Evolutionary conservation across 2,329 filamentous ascomycete species (phyloP), one percentile per base, ranked within the genome.

Genomic region (Trichophyton simii): DNA sequence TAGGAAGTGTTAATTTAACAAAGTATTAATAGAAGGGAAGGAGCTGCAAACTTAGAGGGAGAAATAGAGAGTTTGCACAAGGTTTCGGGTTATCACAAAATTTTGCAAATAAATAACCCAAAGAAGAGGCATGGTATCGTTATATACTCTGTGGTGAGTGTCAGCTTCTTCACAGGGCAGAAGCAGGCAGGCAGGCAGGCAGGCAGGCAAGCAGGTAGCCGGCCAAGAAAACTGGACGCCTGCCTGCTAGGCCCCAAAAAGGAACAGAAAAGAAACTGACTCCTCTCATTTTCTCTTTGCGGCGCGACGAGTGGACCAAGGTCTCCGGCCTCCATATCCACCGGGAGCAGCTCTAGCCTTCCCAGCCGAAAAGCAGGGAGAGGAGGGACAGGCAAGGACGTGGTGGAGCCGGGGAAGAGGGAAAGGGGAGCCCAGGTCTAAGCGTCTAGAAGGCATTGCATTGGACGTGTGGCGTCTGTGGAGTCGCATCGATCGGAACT

Each of bases 351-450:
- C 58, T 59, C 58, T 44, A 59, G 58, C 41, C 58, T 59, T 59
- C 44, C 41, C 36, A 50, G 18, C 55, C 58, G 36, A 59, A 50
- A 36, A 36, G 34, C 34, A 36, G 34, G 28, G 25, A 55, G 28
- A 28, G 50, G 34, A 15, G 36, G 58, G 58, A 59, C 58, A 50
- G 28, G 25, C 36, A 59, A 59, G 36, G 41, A 15, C 41, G 34
- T 36, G 60, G 62, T 63, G 62, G 62, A 63, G 62, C 60, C 62
- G 62, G 62, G 62, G 62, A 62, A 63, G 58, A 63, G 52, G 60
- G 58, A 62, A 59, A 60, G 42, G 60, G 38, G 58, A 57, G 57
- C 55, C 60, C 48, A 52, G 59, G 61, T 42, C 36, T 58, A 61
- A 59, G 38, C 46, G 48, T 48, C 59, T 60, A 48, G 50, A 60